Conservation (phyloP, 1,284 basidiomycete species). For the Ceratobasidium sp. region DNA sequence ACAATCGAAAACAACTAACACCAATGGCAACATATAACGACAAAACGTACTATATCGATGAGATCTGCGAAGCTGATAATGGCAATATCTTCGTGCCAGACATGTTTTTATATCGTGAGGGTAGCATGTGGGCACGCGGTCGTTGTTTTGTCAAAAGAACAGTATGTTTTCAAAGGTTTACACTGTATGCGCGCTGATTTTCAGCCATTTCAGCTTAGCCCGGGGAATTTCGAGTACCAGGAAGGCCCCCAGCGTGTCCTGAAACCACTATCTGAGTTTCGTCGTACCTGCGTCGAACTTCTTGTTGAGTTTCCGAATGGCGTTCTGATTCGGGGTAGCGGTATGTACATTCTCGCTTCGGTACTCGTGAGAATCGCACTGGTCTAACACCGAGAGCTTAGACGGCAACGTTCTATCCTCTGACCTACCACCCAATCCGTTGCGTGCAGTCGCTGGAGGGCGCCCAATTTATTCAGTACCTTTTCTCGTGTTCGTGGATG, state of each 20-base stretch:
- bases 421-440: not conserved
- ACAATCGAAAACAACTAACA: conserved; percentile 10
- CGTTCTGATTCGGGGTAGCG: not conserved
- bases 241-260: too few species aligned
- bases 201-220: not conserved
- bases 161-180: too few species aligned
- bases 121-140: conserved; percentile 14
- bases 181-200: not conserved
- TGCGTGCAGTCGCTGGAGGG: conserved; percentile 15
- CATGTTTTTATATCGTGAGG: conserved; percentile 15
- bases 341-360: not conserved
- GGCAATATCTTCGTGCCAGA: conserved; percentile 12
- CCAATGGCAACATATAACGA: conserved; percentile 10
- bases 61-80: not conserved
- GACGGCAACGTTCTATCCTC: not conserved
- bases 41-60: not conserved
- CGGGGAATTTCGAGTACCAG: too few species aligned
- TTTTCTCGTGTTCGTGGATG: conserved; percentile 42
- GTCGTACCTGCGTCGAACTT: not conserved
- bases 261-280: not conserved
- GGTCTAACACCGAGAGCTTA: too few species aligned
- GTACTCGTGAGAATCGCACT: too few species aligned
- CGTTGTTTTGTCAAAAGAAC: too few species aligned
- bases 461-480: conserved; percentile 39
- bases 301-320: not conserved